Percentiles rank a stretch among this genome's conserved stretches.
phyloP scores from a whole-genome alignment of 768 basidiomycete species.

The Rhodotorula paludigena region DNA sequence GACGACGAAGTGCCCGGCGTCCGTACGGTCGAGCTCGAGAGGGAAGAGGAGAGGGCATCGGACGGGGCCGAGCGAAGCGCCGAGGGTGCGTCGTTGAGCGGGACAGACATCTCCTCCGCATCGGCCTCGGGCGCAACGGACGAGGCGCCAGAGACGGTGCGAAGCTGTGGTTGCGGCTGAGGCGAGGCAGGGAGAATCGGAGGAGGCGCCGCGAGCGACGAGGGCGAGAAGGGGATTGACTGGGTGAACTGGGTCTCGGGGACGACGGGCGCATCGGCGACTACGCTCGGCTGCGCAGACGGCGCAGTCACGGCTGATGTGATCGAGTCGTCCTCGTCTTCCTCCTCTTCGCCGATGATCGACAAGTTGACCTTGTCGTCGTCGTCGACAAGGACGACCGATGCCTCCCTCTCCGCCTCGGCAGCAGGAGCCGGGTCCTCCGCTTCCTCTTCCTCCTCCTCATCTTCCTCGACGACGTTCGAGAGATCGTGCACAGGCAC shows the following conservation, averaged over 20 bases:
- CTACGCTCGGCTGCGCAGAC: not conserved
- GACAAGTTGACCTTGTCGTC: constrained; percentile 22
- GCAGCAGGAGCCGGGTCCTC: not conserved
- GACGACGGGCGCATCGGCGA: not conserved
- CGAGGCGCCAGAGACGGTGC: constrained; percentile 26
- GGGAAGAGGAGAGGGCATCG: constrained; percentile 17
- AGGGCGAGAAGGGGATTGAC: not conserved
- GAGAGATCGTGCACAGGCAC: constrained; percentile 10
- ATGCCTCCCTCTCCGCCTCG: not conserved
- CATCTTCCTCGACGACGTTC: constrained; percentile 24
- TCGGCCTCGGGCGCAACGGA: constrained; percentile 32
- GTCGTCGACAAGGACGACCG: not conserved
- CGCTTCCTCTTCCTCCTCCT: not conserved
- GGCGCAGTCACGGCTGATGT: constrained; percentile 1
- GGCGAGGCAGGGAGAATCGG: constrained; percentile 5
- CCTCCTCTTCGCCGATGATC: constrained; percentile 26
- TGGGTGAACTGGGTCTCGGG: constrained; percentile 16
- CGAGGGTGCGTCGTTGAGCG: constrained; percentile 35
- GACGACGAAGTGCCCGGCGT: constrained; percentile 19
- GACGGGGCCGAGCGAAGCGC: constrained; percentile 3
- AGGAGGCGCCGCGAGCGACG: not conserved
- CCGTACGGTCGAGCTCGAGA: constrained; percentile 18
- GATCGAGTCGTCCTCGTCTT: constrained; percentile 13
- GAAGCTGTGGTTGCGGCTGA: not conserved
- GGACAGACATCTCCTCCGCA: constrained; percentile 16